Conservation (phyloP, 2,329 filamentous ascomycete genomes). For the Proliferodiscus dingleyae region DNA sequence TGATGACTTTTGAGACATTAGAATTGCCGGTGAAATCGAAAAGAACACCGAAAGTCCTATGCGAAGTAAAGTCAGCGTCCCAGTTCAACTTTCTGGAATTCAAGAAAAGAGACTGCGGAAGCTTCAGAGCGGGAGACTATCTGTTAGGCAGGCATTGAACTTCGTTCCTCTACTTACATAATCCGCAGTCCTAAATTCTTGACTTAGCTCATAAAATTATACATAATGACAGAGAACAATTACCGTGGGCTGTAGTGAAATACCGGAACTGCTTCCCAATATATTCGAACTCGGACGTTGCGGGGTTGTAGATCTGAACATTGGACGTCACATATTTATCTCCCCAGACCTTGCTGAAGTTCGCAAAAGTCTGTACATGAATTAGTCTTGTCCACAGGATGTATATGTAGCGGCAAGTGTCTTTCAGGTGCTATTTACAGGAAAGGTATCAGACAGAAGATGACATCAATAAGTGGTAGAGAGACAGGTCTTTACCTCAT, state of each 20-base stretch:
- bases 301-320: slow-evolving; percentile 74
- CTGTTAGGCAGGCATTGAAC: too few relatives aligned
- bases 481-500: slow-evolving; percentile 14
- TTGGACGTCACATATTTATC: slow-evolving; percentile 84
- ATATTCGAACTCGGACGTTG: slow-evolving; percentile 64
- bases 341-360: slow-evolving; percentile 71
- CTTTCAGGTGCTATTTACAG: background rate
- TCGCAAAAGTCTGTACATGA: slow-evolving; percentile 44
- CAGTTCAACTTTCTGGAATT: too few relatives aligned
- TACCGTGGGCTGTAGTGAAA: slow-evolving; percentile 83
- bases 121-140: too few relatives aligned
- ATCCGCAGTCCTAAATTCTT: slow-evolving; percentile 19
- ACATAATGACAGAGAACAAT: background rate
- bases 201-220: background rate
- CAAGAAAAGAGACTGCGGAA: too few relatives aligned
- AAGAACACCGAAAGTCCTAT: slow-evolving; percentile 65
- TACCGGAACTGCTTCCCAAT: slow-evolving; percentile 78
- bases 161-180: too few relatives aligned
- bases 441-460: background rate
- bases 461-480: background rate
- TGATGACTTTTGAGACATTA: slow-evolving; percentile 80
- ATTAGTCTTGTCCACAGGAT: background rate
- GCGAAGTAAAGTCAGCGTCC: too few relatives aligned
- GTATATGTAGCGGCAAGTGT: background rate
- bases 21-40: slow-evolving; percentile 88